A percentile compares a stretch with the other conserved stretches of the same genome.
phyloP scores from a whole-genome alignment of 805 yeast genomes.

The Starmerella apis region DNA sequence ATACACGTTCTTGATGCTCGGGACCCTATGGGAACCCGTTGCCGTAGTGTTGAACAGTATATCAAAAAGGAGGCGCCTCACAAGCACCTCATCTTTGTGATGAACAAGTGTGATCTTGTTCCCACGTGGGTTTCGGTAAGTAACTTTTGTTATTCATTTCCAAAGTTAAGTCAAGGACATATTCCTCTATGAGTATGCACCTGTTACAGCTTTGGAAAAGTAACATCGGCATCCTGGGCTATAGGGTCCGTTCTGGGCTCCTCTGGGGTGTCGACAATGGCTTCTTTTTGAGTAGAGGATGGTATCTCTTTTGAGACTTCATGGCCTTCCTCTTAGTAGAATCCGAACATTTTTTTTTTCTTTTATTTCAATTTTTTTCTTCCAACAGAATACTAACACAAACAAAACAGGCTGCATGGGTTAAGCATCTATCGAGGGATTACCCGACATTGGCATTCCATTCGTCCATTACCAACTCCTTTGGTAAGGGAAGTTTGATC shows the following conservation, averaged over 20 bases:
- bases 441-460: conserved; percentile 96
- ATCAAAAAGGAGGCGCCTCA: conserved; percentile 91
- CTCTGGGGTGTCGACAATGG: conserved; percentile 35
- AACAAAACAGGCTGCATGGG: conserved; percentile 85
- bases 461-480: conserved; percentile 93
- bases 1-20: conserved; percentile 95
- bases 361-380: conserved; percentile 19
- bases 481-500: conserved; percentile 93
- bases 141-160: conserved; percentile 35
- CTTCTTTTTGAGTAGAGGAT: conserved; percentile 75
- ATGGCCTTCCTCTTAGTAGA: conserved; percentile 68
- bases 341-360: conserved; percentile 49
- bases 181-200: conserved; percentile 45
- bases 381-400: conserved; percentile 31
- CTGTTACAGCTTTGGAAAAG: conserved; percentile 99
- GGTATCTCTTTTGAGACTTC: conserved; percentile 24
- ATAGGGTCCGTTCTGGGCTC: conserved; percentile 43
- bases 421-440: conserved; percentile 79
- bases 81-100: conserved; percentile 85
- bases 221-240: conserved; percentile 45
- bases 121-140: conserved; percentile 99
- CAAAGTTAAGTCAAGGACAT: conserved; percentile 56
- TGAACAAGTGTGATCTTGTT: conserved; percentile 95
- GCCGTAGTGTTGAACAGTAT: conserved; percentile 85
- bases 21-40: conserved; percentile 93